Evolutionary conservation across 1,284 basidiomycete genomes (phyloP).

Genomic region (Leccinum griseonigrum): DNA sequence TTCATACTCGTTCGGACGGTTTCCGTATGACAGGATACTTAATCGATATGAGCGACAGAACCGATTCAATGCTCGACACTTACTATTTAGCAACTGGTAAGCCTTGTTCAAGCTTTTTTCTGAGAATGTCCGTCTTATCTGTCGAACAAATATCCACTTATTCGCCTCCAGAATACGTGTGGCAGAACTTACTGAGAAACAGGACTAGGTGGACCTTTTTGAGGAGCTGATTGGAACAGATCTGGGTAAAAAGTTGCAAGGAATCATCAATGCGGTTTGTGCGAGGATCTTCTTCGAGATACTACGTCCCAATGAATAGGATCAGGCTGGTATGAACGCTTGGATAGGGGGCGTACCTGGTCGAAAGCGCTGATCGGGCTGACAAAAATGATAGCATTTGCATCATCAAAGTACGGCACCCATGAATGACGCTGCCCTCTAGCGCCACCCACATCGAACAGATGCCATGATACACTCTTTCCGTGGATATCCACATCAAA

Average conservation of each 20-base stretch:
- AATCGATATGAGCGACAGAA: constrained; percentile 12
- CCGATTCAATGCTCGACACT: constrained; percentile 23
- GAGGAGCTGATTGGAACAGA: constrained; percentile 75
- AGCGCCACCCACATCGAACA: constrained; percentile 80
- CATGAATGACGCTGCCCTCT: constrained; percentile 81
- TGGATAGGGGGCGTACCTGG: constrained; percentile 46
- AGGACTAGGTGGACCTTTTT: constrained; percentile 77
- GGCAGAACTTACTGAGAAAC: constrained; percentile 61
- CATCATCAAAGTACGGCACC: constrained; percentile 82
- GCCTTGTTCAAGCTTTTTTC: constrained; percentile 63
- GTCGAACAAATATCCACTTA: constrained; percentile 11
- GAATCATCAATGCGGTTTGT: constrained; percentile 84
- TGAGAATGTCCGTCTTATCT: constrained; percentile 79
- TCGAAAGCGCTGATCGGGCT: constrained; percentile 86
- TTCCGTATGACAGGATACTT: constrained; percentile 80
- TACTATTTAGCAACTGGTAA: constrained; percentile 76
- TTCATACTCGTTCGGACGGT: constrained; percentile 76
- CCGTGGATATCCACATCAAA: constrained; percentile 74
- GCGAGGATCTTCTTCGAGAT: constrained; percentile 78
- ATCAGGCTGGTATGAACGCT: background rate
- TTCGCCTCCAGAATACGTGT: constrained; percentile 2
- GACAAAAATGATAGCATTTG: constrained; percentile 83
- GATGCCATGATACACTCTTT: constrained; percentile 72
- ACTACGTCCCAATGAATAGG: constrained; percentile 41
- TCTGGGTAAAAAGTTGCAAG: constrained; percentile 77